These are phyloP conservation scores for Coniferiporia weirii DNA, from an alignment of 1,284 basidiomycete species.

Conservation along the genomic window DNA sequence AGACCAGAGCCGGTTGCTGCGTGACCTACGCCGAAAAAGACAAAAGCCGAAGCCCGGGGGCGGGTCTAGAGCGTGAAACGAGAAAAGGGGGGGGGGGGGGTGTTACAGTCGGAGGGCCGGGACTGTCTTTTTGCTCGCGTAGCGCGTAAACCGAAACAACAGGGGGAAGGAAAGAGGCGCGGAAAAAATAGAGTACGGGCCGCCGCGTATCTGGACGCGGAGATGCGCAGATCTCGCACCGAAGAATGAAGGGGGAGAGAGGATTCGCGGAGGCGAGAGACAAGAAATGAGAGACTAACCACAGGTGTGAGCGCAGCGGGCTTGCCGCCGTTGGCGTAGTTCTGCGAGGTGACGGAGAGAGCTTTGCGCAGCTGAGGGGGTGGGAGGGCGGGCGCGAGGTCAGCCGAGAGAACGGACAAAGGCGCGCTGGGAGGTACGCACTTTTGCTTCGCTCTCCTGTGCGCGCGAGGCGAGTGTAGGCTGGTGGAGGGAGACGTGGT, in stretches of 20 bases:
- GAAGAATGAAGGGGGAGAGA: background rate
- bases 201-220: background rate
- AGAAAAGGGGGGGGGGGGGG: too few relatives aligned
- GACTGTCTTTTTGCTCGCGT: too few relatives aligned
- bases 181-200: background rate
- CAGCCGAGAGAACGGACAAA: background rate
- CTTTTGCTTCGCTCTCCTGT: slow-evolving; percentile 71
- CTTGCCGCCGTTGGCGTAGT: slow-evolving; percentile 6
- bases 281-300: background rate
- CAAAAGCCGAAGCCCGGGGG: too few relatives aligned
- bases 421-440: slow-evolving; percentile 26
- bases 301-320: background rate
- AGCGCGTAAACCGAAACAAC: too few relatives aligned
- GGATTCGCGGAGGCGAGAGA: background rate
- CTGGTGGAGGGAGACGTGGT: slow-evolving; percentile 57
- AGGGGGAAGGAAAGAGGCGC: too few relatives aligned
- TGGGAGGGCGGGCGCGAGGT: background rate
- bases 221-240: background rate
- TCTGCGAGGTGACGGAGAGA: slow-evolving; percentile 16
- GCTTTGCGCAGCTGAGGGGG: slow-evolving; percentile 17
- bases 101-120: too few relatives aligned
- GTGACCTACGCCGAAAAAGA: too few relatives aligned
- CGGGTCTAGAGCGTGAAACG: too few relatives aligned
- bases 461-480: slow-evolving; percentile 62
- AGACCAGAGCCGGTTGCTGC: too few relatives aligned